These are phyloP conservation scores for Irpex sp. DNA, from an alignment of 1,284 basidiomycete species.

Conservation along the genomic window DNA sequence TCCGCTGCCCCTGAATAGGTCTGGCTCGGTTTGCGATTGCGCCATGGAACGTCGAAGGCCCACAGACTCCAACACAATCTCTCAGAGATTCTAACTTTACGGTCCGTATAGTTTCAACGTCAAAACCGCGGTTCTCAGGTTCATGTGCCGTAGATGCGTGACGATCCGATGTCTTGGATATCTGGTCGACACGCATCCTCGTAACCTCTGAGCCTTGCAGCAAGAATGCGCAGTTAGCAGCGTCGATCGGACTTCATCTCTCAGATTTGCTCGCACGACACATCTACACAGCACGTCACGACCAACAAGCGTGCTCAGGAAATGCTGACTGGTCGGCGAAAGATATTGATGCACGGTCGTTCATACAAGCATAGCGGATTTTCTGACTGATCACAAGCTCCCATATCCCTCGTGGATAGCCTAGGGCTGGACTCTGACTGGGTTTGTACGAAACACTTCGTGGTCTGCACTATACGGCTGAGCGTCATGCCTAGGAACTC, in stretches of 20 bases:
- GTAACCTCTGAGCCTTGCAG: neutral
- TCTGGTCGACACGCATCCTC: neutral
- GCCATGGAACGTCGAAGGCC: neutral
- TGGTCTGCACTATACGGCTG: neutral
- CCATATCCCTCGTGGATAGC: neutral
- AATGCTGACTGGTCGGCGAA: neutral
- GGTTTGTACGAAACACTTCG: neutral
- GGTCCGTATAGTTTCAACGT: neutral
- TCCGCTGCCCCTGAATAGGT: neutral
- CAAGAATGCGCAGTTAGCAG: neutral
- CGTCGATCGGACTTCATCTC: neutral
- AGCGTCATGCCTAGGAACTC: neutral
- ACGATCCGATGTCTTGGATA: neutral
- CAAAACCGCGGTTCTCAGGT: neutral
- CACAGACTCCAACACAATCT: neutral
- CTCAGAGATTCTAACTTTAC: neutral
- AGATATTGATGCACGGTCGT: conserved; percentile 13
- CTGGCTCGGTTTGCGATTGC: neutral
- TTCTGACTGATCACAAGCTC: neutral
- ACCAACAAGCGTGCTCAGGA: neutral
- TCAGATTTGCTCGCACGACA: conserved; percentile 6
- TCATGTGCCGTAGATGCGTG: neutral
- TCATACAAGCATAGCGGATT: conserved; percentile 4
- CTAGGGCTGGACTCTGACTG: neutral
- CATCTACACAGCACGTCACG: neutral